phyloP scores from a whole-genome alignment of 768 basidiomycete species.

The Leccinum boreale region DNA sequence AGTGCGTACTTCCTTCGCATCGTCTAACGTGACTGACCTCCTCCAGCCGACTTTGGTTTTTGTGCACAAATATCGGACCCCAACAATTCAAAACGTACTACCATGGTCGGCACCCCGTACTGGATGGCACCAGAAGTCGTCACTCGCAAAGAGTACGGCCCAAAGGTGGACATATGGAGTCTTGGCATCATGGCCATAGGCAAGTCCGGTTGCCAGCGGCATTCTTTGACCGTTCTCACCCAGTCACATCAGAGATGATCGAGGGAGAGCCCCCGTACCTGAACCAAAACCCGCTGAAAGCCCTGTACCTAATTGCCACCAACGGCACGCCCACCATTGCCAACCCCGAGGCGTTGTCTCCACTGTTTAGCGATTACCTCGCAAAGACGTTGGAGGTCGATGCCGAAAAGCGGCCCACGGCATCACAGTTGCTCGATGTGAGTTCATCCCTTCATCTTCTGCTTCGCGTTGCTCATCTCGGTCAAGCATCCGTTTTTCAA shows the following conservation, averaged over 20 bases:
- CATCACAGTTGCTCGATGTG: conserved; percentile 76
- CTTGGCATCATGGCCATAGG: conserved; percentile 96
- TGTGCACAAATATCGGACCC: conserved; percentile 93
- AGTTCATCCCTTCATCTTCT: conserved; percentile 15
- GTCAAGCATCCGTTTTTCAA: conserved; percentile 84
- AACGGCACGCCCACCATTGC: conserved; percentile 97
- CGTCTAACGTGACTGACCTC: neutral
- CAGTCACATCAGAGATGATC: conserved; percentile 75
- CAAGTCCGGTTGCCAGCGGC: conserved; percentile 32
- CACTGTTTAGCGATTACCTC: conserved; percentile 87
- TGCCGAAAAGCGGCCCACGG: conserved; percentile 88
- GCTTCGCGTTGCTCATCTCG: conserved; percentile 3
- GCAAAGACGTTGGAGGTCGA: conserved; percentile 89
- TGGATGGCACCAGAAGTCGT: conserved; percentile 99
- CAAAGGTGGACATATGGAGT: conserved; percentile 98
- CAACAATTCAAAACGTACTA: conserved; percentile 89
- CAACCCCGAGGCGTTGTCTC: conserved; percentile 75
- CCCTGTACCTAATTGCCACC: conserved; percentile 95
- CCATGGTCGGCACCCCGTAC: conserved; percentile 98
- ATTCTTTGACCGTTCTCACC: conserved; percentile 5
- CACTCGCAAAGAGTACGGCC: conserved; percentile 95
- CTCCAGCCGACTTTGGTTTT: conserved; percentile 94
- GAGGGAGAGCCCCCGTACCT: conserved; percentile 96
- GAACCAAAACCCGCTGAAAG: conserved; percentile 95
- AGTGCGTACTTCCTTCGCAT: conserved; percentile 59